Conservation (phyloP, 2,329 filamentous ascomycete species). For the Monosporascus sp. region DNA sequence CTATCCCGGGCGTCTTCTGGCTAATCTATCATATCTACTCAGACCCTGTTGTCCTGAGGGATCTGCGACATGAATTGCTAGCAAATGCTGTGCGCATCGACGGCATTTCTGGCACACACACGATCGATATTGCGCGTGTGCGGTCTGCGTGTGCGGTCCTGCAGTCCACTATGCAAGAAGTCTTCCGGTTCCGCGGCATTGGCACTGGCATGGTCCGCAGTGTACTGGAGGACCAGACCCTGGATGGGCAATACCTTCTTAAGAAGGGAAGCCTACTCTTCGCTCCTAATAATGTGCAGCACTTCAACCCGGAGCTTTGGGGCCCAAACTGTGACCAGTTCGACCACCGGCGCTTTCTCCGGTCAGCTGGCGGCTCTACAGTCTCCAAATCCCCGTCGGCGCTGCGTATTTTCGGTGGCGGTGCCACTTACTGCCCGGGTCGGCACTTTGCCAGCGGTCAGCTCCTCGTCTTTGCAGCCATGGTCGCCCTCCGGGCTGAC, state of each 20-base stretch:
- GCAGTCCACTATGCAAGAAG: slow-evolving; percentile 10
- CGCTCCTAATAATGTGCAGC: slow-evolving; percentile 10
- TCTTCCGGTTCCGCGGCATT: slow-evolving; percentile 5
- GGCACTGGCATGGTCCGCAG: neutral
- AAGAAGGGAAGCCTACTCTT: slow-evolving; percentile 13
- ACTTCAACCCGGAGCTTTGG: slow-evolving; percentile 5
- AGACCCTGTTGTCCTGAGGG: slow-evolving; percentile 18
- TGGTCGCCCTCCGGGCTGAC: neutral
- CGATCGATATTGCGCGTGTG: slow-evolving; percentile 6
- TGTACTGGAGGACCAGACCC: slow-evolving; percentile 10
- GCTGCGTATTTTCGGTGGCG: slow-evolving; percentile 1
- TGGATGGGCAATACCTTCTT: slow-evolving; percentile 11
- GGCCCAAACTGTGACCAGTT: slow-evolving; percentile 5
- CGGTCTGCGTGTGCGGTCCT: slow-evolving; percentile 7
- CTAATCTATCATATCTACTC: slow-evolving; percentile 13
- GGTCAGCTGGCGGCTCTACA: neutral
- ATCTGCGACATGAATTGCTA: slow-evolving; percentile 4
- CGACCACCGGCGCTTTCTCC: slow-evolving; percentile 1
- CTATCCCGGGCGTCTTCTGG: slow-evolving; percentile 10
- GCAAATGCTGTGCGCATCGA: neutral
- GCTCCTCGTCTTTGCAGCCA: neutral
- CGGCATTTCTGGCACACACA: slow-evolving; percentile 1
- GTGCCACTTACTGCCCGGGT: neutral
- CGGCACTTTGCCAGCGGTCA: slow-evolving; percentile 1
- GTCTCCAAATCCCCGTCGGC: neutral